Evolutionary conservation across 345 rosid genomes (phyloP).

Genomic region (Sonneratia caseolaris): DNA sequence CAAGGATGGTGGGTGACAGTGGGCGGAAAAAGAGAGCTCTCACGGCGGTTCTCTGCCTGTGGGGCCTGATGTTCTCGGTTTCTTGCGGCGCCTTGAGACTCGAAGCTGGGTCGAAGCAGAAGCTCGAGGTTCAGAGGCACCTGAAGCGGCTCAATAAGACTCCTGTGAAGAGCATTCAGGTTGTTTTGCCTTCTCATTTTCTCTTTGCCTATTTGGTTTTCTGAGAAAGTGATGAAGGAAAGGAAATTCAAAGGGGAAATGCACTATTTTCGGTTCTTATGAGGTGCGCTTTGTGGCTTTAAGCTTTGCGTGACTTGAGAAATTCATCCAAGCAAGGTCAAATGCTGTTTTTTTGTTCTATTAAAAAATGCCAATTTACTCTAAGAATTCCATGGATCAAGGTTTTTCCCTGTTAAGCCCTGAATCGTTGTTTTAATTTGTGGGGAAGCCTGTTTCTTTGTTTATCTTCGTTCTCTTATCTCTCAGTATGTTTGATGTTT

Average conservation of each 20-base stretch:
- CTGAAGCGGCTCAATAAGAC: conserved; percentile 86
- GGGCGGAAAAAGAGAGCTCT: conserved; percentile 9
- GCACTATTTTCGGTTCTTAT: not conserved
- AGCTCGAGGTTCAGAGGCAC: conserved; percentile 68
- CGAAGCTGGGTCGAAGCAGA: conserved; percentile 47
- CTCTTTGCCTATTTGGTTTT: conserved; percentile 14
- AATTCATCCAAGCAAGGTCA: not conserved
- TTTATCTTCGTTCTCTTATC: too few relatives aligned
- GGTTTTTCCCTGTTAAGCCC: not conserved
- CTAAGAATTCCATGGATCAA: not conserved
- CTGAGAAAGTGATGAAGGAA: conserved; percentile 16
- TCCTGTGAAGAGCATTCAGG: conserved; percentile 74
- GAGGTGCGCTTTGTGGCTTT: not conserved
- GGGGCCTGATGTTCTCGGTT: conserved; percentile 19
- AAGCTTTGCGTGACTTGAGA: not conserved
- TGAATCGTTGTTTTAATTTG: not conserved
- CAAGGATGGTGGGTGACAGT: conserved; percentile 21
- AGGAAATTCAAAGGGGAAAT: not conserved
- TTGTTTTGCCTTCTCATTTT: conserved; percentile 7
- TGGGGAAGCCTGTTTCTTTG: not conserved
- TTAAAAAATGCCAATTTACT: not conserved
- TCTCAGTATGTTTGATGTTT: not conserved
- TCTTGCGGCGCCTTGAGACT: conserved; percentile 49
- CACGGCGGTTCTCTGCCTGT: conserved; percentile 28
- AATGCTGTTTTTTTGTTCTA: not conserved